Evolutionary conservation across 192 early-diverging fungal species (phyloP), one percentile per base, ranked within the genome.

Genomic region (Backusella liffmaniae): DNA sequence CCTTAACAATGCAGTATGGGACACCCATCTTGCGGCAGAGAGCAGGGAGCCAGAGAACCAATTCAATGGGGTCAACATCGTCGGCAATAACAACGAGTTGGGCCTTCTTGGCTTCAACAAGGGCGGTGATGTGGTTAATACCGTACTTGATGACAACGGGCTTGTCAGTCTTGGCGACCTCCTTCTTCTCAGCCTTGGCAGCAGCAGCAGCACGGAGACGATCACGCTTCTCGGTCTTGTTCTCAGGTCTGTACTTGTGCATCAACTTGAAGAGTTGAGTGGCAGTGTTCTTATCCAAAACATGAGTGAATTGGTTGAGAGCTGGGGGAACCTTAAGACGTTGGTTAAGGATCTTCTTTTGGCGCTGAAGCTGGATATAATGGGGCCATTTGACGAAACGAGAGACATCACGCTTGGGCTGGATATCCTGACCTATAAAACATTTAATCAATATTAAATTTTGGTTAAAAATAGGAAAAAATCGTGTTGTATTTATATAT

Each of bases 11-110:
- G 88, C 88, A 91, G 92, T 99, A 99, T 73, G 98, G 98, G 85
- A 99, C 89, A 85, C 95, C 96, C 97, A 98, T 98, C 94, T 99
- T 99, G 83, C 96, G 94, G 93, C 98, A 99, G 71, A 99, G 93
- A 77, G 97, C 98, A 72, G 98, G 98, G 81, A 99, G 92, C 95
- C 95, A 99, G 80, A 99, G 83, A 79, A 99, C 97, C 73, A 99
- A 83, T 90, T 99, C 98, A 86, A 99, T 97, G 77, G 98, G 98
- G 89, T 99, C 97, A 82, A 99, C 97, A 86, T 99, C 97, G 82
- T 98, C 91, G 81, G 98, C 98, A 89, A 99, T 99, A 83, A 99
- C 91, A 67, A 99, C 98, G 73, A 99, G 90, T 86, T 94, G 88
- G 82, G 98, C 96, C 92, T 98, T 97, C 95, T 99, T 99, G 87